Percentiles rank a stretch among this genome's conserved stretches.
Evolutionary conservation across 345 rosid species (phyloP).

Genomic region (Adansonia digitata): DNA sequence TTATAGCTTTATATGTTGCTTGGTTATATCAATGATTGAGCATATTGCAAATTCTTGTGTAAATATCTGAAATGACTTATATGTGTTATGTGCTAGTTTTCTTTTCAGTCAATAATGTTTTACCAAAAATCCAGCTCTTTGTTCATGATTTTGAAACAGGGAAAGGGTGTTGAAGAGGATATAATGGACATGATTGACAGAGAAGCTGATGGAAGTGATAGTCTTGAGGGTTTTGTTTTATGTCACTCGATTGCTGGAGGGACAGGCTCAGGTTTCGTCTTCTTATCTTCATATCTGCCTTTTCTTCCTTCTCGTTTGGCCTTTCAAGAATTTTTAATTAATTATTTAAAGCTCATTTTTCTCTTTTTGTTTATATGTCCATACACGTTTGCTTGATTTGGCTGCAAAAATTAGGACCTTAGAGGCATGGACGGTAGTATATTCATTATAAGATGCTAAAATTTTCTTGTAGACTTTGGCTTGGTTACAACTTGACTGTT

Average conservation of each 20-base stretch:
- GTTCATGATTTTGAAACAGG: conserved; percentile 40
- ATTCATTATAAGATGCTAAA: background rate
- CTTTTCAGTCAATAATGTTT: background rate
- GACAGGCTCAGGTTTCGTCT: conserved; percentile 83
- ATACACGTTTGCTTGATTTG: background rate
- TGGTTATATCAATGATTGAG: background rate
- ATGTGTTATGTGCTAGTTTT: background rate
- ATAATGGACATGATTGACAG: conserved; percentile 98
- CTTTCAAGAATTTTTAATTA: background rate
- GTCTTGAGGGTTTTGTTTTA: conserved; percentile 89
- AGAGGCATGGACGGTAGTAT: background rate
- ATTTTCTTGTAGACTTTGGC: background rate
- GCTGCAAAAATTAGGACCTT: background rate
- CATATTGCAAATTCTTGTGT: conserved; percentile 17
- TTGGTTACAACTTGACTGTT: conserved; percentile 6
- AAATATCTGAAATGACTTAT: conserved; percentile 5
- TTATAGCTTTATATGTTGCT: background rate
- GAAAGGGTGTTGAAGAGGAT: conserved; percentile 92
- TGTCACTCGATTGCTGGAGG: conserved; percentile 98
- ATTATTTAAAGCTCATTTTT: background rate
- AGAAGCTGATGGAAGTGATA: conserved; percentile 99
- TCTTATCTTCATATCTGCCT: background rate
- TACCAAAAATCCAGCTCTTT: conserved; percentile 2
- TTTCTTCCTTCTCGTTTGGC: background rate
- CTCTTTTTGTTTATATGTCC: background rate